Evolutionary conservation across 2,329 filamentous ascomycete genomes (phyloP).

Genomic region (Aspergillus sp.): DNA sequence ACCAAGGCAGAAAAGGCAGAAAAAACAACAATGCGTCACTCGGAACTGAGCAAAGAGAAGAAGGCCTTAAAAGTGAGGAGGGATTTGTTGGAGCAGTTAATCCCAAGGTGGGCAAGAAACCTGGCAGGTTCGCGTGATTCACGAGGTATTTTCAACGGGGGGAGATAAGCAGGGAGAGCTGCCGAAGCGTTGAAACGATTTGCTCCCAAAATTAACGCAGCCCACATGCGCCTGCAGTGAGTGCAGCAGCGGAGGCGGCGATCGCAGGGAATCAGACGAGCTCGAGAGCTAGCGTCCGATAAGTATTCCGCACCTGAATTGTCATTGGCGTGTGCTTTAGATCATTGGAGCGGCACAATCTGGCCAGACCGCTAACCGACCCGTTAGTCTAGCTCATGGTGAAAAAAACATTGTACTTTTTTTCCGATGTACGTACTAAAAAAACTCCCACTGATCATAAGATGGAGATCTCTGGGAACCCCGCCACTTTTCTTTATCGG

Average conservation of each 20-base stretch:
- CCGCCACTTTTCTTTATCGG: no score
- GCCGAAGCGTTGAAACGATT: constrained; percentile 12
- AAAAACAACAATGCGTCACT: not conserved
- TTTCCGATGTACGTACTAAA: no score
- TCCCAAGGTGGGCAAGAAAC: not conserved
- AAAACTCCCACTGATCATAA: no score
- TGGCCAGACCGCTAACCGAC: not conserved
- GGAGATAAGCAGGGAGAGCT: constrained; percentile 6
- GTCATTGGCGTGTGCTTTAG: not conserved
- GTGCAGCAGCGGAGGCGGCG: constrained; percentile 7
- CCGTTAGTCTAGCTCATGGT: not conserved
- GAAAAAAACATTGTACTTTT: not conserved
- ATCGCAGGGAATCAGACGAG: constrained; percentile 2
- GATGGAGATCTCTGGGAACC: no score
- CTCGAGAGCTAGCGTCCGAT: constrained; percentile 5
- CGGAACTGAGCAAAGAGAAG: not conserved
- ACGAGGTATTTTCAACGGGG: not conserved
- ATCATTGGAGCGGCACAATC: not conserved
- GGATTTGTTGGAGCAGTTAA: not conserved
- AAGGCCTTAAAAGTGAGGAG: not conserved
- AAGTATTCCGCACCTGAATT: not conserved
- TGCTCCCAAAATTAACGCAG: constrained; percentile 15
- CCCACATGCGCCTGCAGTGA: constrained; percentile 12
- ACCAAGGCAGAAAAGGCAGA: not conserved
- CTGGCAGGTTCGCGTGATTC: constrained; percentile 11